phyloP scores from a whole-genome alignment of 164 flowering plant species.

The Akebia trifoliata region DNA sequence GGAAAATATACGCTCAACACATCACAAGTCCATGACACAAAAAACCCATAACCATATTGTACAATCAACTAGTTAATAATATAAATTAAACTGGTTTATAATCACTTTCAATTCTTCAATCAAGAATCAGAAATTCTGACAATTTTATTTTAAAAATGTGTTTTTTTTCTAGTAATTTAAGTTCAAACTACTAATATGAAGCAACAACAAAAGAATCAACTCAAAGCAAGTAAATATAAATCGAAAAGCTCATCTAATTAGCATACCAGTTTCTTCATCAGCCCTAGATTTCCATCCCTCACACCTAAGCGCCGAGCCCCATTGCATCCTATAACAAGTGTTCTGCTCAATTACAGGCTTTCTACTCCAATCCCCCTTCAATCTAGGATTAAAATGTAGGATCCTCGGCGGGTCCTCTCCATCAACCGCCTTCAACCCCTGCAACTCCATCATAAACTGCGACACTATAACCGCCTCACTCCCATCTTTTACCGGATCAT shows the following conservation, averaged over 20 bases:
- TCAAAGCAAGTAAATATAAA: neutral
- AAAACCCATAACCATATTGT: no score
- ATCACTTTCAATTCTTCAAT: no score
- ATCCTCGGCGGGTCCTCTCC: constrained; percentile 67
- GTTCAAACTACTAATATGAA: neutral
- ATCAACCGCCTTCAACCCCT: constrained; percentile 56
- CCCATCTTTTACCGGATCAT: constrained; percentile 34
- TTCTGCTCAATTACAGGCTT: constrained; percentile 60
- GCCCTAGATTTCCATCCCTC: constrained; percentile 56
- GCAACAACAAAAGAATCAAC: constrained; percentile 1
- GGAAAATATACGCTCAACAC: no score
- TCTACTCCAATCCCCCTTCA: constrained; percentile 69
- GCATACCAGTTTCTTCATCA: constrained; percentile 57
- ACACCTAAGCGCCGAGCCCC: constrained; percentile 52
- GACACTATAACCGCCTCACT: constrained; percentile 43
- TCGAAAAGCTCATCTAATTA: constrained; percentile 16
- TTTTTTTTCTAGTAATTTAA: no score
- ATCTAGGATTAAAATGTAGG: constrained; percentile 66
- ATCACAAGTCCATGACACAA: no score
- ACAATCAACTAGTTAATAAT: no score
- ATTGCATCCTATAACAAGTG: constrained; percentile 64
- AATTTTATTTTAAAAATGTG: no score
- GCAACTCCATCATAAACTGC: constrained; percentile 33
- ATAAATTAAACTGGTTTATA: no score
- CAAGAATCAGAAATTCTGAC: no score